These are phyloP conservation scores for Orychophragmus violaceus DNA, from an alignment of 345 rosid species.

Conservation along the genomic window DNA sequence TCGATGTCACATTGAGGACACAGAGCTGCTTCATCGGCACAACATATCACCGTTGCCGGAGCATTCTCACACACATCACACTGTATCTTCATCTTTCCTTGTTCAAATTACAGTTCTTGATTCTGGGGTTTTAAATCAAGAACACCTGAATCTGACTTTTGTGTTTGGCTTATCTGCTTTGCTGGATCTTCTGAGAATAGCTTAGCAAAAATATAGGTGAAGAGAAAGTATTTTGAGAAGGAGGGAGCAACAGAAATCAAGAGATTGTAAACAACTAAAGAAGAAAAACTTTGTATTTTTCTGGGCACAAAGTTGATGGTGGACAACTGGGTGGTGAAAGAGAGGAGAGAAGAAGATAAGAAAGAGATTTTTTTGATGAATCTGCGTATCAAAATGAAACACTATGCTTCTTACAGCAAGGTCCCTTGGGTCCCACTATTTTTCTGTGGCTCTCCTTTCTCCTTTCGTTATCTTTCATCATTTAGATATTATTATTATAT, in stretches of 20 bases:
- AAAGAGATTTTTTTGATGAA: constrained; percentile 14
- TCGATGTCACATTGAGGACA: constrained; percentile 76
- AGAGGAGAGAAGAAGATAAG: not conserved
- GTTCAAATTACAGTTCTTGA: not conserved
- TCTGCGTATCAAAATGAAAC: constrained; percentile 30
- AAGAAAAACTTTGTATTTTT: not conserved
- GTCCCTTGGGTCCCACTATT: constrained; percentile 15
- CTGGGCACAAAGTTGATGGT: constrained; percentile 8
- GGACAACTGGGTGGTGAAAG: not conserved
- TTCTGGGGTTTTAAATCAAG: not conserved
- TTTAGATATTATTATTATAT: constrained; percentile 7
- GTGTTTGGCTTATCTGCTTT: not conserved
- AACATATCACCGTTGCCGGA: constrained; percentile 91
- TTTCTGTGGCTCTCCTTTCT: constrained; percentile 24
- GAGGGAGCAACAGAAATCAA: not conserved
- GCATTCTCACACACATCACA: constrained; percentile 98
- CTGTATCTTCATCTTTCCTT: constrained; percentile 70
- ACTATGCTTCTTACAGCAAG: constrained; percentile 28
- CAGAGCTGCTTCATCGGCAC: constrained; percentile 97
- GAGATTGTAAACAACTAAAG: not conserved
- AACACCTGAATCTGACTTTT: not conserved
- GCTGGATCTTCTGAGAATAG: not conserved
- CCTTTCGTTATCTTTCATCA: not conserved
- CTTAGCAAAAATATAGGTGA: not conserved
- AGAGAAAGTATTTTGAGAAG: not conserved